These are phyloP conservation scores for Apiotrichum laibachii DNA, from an alignment of 1,284 basidiomycete genomes.

Conservation along the genomic window DNA sequence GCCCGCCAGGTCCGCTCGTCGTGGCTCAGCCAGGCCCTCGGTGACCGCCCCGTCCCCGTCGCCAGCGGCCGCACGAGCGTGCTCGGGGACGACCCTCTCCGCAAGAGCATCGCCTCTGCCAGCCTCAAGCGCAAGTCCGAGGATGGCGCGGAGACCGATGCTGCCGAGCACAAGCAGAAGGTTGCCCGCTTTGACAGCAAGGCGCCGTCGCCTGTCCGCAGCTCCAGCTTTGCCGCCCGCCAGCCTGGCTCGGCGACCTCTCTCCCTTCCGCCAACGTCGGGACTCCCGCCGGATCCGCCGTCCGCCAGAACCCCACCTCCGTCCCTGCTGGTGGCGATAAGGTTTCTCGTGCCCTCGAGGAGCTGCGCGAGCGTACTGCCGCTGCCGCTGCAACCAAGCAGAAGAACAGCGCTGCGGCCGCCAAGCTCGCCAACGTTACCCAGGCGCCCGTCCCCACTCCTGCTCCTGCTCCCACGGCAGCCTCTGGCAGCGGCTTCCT, in stretches of 20 bases:
- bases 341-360: slow-evolving; percentile 41
- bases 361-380: slow-evolving; percentile 39
- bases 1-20: slow-evolving; percentile 43
- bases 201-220: slow-evolving; percentile 18
- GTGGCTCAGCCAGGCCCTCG: slow-evolving; percentile 47
- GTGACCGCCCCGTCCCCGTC: slow-evolving; percentile 30
- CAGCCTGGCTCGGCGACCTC: slow-evolving; percentile 10
- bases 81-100: slow-evolving; percentile 15
- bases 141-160: slow-evolving; percentile 23
- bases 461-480: slow-evolving; percentile 6
- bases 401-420: slow-evolving; percentile 20
- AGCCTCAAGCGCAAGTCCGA: slow-evolving; percentile 42
- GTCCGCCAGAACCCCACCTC: slow-evolving; percentile 7
- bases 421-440: slow-evolving; percentile 11
- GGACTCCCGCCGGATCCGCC: slow-evolving; percentile 6
- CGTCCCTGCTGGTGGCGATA: slow-evolving; percentile 17
- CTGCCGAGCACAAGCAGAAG: slow-evolving; percentile 23
- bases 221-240: slow-evolving; percentile 9
- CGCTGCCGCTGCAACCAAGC: slow-evolving; percentile 34
- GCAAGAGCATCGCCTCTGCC: slow-evolving; percentile 34
- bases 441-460: not conserved
- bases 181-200: slow-evolving; percentile 27
- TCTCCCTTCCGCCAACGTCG: slow-evolving; percentile 4
- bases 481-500: slow-evolving; percentile 36
- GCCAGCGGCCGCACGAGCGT: slow-evolving; percentile 13